Base-by-base conservation (phyloP, 306 rosid genomes). In the Vigna nakashimae region DNA sequence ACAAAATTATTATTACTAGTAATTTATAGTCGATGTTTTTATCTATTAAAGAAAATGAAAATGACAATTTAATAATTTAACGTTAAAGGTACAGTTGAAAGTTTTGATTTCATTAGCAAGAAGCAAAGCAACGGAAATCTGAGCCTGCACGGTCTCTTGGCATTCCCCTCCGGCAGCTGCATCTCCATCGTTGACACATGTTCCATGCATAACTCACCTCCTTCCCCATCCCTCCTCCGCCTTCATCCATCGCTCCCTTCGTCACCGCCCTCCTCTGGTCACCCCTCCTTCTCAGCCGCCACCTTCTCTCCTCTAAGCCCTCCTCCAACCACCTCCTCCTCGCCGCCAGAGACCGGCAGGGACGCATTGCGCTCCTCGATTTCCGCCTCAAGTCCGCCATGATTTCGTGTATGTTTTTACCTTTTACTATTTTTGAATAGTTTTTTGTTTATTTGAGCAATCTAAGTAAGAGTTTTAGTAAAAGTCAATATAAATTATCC, bases 231-330 rank as follows among this genome's bases (percentile, higher is more conserved):
- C 98, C 99, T 12, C 92, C 98, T 0, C 93, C 96, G 1, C 64
- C 90, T 0, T 71, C 85, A 8, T 80, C 88, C 32, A 84, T 87
- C 63, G 91, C 99, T 4, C 96, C 97, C 2, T 96, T 92, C 60
- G 96, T 96, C 55, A 96, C 99, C 68, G 60, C 99, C 48, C 88
- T 92, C 68, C 90, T 92, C 1, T 96, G 99, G 99, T 84, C 89
- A 53, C 99, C 98, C 1, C 82, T 87, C 43, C 85, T 97, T 4
- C 91, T 92, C 79, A 84, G 80, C 73, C 99, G 88, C 9, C 94
- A 96, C 49, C 97, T 96, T 40, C 91, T 95, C 63, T 86, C 98
- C 42, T 82, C 97, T 6, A 98, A 92, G 30, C 93, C 97, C 15
- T 92, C 96, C 67, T 63, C 89, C 53, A 88, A 96, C 3, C 98